Evolutionary conservation across 148 eudicot species (phyloP).

Genomic region (Cornus controversa): DNA sequence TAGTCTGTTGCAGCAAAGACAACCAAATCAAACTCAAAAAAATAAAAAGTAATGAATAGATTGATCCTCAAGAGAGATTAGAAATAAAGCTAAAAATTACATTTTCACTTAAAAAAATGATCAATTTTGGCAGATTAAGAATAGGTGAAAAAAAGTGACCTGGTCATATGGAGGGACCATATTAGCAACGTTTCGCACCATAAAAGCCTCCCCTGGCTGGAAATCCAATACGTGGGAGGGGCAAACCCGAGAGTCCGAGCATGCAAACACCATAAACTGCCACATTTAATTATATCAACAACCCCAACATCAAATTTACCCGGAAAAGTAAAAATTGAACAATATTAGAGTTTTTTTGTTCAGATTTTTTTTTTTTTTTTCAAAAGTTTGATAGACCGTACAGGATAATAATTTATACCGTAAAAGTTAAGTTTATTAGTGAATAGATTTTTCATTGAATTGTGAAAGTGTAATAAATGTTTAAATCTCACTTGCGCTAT

Average conservation of each 20-base stretch:
- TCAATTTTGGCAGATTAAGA: background rate
- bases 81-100: background rate
- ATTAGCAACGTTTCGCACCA: conserved; percentile 85
- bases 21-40: background rate
- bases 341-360: no score
- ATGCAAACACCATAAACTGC: conserved; percentile 95
- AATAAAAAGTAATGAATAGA: background rate
- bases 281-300: background rate
- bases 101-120: background rate
- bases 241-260: conserved; percentile 96
- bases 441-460: no score
- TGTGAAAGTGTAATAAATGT: no score
- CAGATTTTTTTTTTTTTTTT: no score
- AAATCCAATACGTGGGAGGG: conserved; percentile 79
- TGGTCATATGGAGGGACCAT: conserved; percentile 89
- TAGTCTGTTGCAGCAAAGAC: conserved; percentile 37
- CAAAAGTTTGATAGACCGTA: no score
- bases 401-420: no score
- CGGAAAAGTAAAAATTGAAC: no score
- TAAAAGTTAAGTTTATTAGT: no score
- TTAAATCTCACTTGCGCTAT: no score
- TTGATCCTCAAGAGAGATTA: background rate
- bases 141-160: conserved; percentile 28
- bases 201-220: conserved; percentile 92
- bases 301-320: no score